Evolutionary conservation across 352 stramenopile species (phyloP).

Genomic region (Aphanomyces astaci): DNA sequence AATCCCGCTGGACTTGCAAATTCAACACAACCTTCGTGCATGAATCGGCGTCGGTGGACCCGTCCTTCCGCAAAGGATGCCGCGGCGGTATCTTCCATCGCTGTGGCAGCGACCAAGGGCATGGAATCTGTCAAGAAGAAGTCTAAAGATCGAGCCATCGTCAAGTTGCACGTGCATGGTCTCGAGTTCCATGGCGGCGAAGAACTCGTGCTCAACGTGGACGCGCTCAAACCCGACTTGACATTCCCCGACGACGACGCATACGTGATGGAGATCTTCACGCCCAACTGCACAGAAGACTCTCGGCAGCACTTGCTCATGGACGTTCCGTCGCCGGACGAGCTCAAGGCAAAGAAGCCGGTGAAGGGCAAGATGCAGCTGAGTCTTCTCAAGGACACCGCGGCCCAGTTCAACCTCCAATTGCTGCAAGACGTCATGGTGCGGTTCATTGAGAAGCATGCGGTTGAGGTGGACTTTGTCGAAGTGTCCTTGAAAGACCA

Average conservation of each 20-base stretch:
- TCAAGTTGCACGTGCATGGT: slow-evolving; percentile 56
- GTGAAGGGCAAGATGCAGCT: slow-evolving; percentile 73
- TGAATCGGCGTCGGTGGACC: slow-evolving; percentile 10
- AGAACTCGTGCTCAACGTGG: slow-evolving; percentile 73
- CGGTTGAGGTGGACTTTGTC: slow-evolving; percentile 81
- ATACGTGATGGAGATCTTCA: slow-evolving; percentile 78
- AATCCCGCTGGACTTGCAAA: neutral
- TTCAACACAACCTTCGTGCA: neutral
- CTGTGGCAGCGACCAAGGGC: neutral
- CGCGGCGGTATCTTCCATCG: neutral
- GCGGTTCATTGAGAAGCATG: slow-evolving; percentile 65
- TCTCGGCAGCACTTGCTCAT: slow-evolving; percentile 66
- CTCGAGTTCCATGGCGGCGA: slow-evolving; percentile 77
- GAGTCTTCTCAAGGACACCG: slow-evolving; percentile 76
- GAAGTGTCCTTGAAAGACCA: slow-evolving; percentile 88
- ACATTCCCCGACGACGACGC: slow-evolving; percentile 50
- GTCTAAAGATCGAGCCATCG: slow-evolving; percentile 10
- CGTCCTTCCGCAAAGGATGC: neutral
- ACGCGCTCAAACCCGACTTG: slow-evolving; percentile 67
- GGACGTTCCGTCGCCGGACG: slow-evolving; percentile 40
- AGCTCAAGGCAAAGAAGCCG: slow-evolving; percentile 45
- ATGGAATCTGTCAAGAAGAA: neutral
- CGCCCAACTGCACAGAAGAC: slow-evolving; percentile 30
- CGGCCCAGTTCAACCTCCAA: slow-evolving; percentile 57
- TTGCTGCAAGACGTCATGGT: slow-evolving; percentile 77